Evolutionary conservation across 1,284 basidiomycete genomes (phyloP).

Genomic region (Ceratorhiza oryzae-sativae): DNA sequence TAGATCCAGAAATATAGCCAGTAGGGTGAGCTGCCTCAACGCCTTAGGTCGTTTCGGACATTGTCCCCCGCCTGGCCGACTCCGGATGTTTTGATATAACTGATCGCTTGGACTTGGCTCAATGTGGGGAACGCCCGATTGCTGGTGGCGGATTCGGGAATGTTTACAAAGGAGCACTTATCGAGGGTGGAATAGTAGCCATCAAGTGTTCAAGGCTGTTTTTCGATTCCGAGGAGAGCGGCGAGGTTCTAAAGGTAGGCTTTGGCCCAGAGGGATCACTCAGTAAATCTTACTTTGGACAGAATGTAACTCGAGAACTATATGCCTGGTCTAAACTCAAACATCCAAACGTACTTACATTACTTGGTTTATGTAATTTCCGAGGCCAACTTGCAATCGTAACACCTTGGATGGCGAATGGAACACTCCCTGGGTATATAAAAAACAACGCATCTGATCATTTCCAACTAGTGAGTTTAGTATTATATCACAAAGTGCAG

Average conservation of each 20-base stretch:
- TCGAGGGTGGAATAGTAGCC: background rate
- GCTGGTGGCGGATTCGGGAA: conserved; percentile 1
- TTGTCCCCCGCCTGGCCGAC: background rate
- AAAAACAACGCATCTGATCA: background rate
- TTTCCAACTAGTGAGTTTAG: background rate
- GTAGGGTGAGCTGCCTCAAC: no score
- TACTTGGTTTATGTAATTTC: background rate
- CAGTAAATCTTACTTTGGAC: background rate
- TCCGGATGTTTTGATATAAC: conserved; percentile 12
- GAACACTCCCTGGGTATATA: background rate
- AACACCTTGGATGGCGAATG: conserved; percentile 15
- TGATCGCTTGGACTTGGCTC: background rate
- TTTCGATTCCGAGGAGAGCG: background rate
- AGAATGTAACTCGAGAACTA: conserved; percentile 15
- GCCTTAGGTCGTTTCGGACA: no score
- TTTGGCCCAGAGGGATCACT: background rate
- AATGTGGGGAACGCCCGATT: background rate
- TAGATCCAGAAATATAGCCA: no score
- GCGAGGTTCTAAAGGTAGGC: background rate
- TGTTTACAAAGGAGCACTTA: background rate
- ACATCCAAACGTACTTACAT: conserved; percentile 5
- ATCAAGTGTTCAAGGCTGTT: conserved; percentile 7
- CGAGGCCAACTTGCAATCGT: conserved; percentile 18
- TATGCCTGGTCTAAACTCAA: conserved; percentile 19
- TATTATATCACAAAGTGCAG: background rate